Conservation (phyloP, 352 stramenopile genomes). For the Globisporangium canariense region DNA sequence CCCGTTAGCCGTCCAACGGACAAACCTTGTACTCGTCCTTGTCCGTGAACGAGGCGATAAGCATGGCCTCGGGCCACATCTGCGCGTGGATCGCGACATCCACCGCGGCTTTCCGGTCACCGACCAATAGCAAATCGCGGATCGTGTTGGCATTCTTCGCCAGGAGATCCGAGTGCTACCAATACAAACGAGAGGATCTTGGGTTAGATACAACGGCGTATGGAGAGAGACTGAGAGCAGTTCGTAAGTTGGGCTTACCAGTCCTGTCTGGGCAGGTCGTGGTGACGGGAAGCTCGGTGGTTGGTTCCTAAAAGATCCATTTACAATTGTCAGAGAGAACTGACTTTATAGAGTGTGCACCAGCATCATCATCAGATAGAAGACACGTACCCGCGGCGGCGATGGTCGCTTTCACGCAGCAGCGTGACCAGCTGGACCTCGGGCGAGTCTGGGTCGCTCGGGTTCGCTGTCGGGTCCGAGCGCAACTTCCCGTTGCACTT, state of each 20-base stretch:
- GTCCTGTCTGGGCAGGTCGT: constrained; percentile 34
- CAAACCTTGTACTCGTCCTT: constrained; percentile 79
- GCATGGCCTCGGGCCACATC: constrained; percentile 87
- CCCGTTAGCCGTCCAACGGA: neutral
- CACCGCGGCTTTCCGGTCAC: constrained; percentile 73
- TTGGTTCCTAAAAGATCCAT: constrained; percentile 26
- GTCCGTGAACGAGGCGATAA: constrained; percentile 83
- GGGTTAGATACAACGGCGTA: neutral
- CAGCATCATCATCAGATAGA: neutral
- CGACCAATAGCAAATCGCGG: constrained; percentile 68
- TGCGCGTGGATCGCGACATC: constrained; percentile 73
- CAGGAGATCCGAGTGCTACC: constrained; percentile 49
- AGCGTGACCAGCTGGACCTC: constrained; percentile 66
- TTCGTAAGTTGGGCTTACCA: constrained; percentile 23
- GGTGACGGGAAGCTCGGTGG: constrained; percentile 39
- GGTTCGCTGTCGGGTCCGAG: constrained; percentile 41
- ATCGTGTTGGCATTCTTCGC: constrained; percentile 50
- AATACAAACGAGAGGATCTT: neutral
- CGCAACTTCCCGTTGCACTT: constrained; percentile 80
- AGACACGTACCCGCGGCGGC: constrained; percentile 41
- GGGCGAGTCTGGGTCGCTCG: constrained; percentile 54
- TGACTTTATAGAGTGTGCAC: neutral
- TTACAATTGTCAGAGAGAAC: neutral
- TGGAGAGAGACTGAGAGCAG: neutral
- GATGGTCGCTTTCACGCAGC: constrained; percentile 65